Conservation (phyloP, 306 rosid species). For the Castanospermum australe region DNA sequence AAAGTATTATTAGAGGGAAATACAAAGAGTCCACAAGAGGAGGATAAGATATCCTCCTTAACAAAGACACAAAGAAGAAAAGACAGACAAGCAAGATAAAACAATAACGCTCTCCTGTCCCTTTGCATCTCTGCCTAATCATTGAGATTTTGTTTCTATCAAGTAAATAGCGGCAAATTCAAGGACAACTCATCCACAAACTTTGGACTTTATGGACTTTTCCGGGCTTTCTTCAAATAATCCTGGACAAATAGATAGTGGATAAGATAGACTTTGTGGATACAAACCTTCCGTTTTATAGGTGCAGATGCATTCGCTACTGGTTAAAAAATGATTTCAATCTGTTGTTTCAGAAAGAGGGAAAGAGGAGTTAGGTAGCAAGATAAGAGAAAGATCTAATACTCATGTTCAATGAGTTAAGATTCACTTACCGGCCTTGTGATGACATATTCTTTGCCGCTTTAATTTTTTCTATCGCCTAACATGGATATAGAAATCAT, state of each 20-base stretch:
- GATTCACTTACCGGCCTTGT: slow-evolving; percentile 58
- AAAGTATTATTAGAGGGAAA: not conserved
- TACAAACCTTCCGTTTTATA: slow-evolving; percentile 57
- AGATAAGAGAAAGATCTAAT: not conserved
- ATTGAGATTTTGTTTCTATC: not conserved
- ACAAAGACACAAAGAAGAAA: not conserved
- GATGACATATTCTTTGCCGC: slow-evolving; percentile 70
- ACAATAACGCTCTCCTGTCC: slow-evolving; percentile 3
- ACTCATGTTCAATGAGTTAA: not conserved
- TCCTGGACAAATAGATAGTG: not conserved
- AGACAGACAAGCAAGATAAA: not conserved
- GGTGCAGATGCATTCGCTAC: slow-evolving; percentile 45
- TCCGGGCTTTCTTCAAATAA: too few species aligned
- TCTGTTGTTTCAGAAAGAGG: slow-evolving; percentile 28
- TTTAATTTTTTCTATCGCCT: slow-evolving; percentile 75
- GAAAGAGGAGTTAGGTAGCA: not conserved
- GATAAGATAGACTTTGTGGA: not conserved
- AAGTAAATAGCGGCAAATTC: too few species aligned
- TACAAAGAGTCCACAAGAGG: not conserved
- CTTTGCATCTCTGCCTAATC: not conserved
- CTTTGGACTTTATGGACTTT: too few species aligned
- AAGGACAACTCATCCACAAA: too few species aligned
- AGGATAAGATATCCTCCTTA: not conserved
- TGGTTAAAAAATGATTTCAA: slow-evolving; percentile 73
- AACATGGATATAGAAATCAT: slow-evolving; percentile 20